phyloP scores from a whole-genome alignment of 1,139 yeast genomes.

The Torulaspora pretoriensis region DNA sequence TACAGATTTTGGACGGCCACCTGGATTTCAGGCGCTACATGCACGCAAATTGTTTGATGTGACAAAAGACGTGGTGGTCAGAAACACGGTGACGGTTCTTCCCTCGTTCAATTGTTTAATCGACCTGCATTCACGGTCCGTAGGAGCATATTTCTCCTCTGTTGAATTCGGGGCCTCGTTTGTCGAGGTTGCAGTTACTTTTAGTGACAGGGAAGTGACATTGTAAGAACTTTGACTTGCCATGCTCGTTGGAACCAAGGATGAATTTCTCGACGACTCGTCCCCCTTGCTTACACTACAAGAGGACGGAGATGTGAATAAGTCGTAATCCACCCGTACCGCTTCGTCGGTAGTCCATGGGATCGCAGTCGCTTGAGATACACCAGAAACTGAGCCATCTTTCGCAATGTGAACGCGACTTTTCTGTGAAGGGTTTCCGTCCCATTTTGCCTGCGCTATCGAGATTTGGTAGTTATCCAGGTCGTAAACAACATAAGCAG shows the following conservation, averaged over 20 bases:
- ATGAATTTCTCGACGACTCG: background rate
- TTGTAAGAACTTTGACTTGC: background rate
- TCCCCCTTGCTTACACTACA: background rate
- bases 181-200: background rate
- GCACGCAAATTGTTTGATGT: background rate
- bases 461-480: constrained; percentile 61
- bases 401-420: constrained; percentile 14
- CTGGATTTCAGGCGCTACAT: background rate
- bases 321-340: constrained; percentile 13
- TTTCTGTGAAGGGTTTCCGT: constrained; percentile 20
- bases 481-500: constrained; percentile 75
- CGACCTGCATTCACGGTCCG: background rate
- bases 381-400: constrained; percentile 23
- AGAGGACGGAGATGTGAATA: constrained; percentile 3
- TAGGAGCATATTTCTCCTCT: background rate
- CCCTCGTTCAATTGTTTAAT: background rate
- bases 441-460: constrained; percentile 53
- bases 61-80: background rate
- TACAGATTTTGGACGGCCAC: background rate
- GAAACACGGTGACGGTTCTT: background rate
- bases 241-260: too few species aligned
- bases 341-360: constrained; percentile 22
- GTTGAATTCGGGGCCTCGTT: background rate
- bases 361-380: constrained; percentile 17
- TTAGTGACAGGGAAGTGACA: background rate